phyloP scores from a whole-genome alignment of 148 eudicot species.

The Bassia scoparia region DNA sequence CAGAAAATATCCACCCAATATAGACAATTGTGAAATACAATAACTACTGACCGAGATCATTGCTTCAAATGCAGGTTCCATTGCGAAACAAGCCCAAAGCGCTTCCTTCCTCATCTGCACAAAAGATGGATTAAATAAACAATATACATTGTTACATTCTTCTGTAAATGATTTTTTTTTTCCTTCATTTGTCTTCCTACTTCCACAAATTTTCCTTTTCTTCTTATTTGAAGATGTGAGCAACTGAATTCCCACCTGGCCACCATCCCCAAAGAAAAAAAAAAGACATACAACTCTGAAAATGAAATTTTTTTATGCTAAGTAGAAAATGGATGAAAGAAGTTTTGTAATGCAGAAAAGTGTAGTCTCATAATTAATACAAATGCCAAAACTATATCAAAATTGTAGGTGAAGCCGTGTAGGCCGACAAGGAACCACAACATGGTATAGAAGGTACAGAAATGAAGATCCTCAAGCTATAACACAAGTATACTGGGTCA shows the following conservation, averaged over 20 bases:
- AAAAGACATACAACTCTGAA: too few relatives aligned
- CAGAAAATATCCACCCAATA: not conserved
- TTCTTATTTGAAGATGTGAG: too few relatives aligned
- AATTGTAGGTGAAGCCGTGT: not conserved
- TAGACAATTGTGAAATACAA: not conserved
- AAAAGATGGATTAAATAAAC: not conserved
- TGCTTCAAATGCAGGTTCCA: conserved; percentile 82
- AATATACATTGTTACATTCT: not conserved
- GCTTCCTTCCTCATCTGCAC: conserved; percentile 97
- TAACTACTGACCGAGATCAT: conserved; percentile 69
- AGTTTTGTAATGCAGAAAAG: not conserved
- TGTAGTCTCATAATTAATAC: not conserved
- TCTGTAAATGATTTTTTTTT: not conserved
- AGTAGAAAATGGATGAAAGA: not conserved
- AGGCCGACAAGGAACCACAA: not conserved
- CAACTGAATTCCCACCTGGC: too few relatives aligned
- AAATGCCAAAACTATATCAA: not conserved
- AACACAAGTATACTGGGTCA: not conserved
- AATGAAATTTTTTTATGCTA: too few relatives aligned
- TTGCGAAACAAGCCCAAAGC: conserved; percentile 96
- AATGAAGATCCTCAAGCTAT: not conserved
- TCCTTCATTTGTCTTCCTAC: not conserved
- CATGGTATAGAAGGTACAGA: not conserved
- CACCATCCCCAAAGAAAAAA: too few relatives aligned
- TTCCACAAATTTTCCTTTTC: not conserved